Evolutionary conservation across 371 early-diverging fungal genomes (phyloP).

Genomic region (Apophysomyces ossiformis): DNA sequence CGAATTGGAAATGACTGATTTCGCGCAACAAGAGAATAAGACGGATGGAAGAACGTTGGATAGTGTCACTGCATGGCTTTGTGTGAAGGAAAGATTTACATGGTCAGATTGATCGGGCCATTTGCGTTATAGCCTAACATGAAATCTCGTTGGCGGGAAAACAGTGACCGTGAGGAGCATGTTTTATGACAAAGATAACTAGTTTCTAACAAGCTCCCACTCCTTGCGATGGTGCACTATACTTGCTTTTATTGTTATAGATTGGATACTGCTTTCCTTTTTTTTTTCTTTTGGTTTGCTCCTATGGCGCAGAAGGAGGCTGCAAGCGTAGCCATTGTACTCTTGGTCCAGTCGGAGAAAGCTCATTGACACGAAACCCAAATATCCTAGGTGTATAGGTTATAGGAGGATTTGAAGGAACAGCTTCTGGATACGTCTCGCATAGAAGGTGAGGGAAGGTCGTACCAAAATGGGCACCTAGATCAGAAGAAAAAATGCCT

Average conservation of each 20-base stretch:
- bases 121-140: too few species aligned
- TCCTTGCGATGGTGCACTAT: too few species aligned
- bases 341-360: conserved; percentile 62
- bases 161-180: too few species aligned
- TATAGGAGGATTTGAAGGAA: conserved; percentile 49
- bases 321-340: conserved; percentile 80
- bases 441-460: conserved; percentile 94
- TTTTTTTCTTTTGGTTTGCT: not conserved
- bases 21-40: too few species aligned
- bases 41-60: too few species aligned
- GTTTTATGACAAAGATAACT: too few species aligned
- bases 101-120: too few species aligned
- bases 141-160: too few species aligned
- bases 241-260: not conserved
- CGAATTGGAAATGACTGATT: too few species aligned
- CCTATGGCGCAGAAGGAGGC: conserved; percentile 15
- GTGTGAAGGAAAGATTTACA: too few species aligned
- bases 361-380: conserved; percentile 78
- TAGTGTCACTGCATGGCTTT: too few species aligned
- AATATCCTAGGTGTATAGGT: conserved; percentile 78
- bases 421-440: conserved; percentile 77
- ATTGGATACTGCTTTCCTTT: not conserved
- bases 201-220: too few species aligned
- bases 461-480: conserved; percentile 94
- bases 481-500: not conserved